Conservation (phyloP, 768 basidiomycete genomes). For the Trametes cingulata region DNA sequence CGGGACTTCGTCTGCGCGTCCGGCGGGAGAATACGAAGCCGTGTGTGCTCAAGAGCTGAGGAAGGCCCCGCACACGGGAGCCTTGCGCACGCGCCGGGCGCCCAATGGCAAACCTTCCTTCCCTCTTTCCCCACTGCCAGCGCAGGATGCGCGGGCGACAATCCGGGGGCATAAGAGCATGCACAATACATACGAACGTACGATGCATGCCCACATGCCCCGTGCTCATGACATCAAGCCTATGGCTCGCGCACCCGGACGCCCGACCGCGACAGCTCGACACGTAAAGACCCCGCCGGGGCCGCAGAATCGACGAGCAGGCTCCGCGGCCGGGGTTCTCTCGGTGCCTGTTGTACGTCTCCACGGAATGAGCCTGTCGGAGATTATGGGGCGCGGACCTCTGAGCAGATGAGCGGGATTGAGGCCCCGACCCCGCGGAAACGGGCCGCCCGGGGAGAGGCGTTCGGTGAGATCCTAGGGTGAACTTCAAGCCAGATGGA, state of each 20-base stretch:
- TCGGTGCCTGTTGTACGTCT: background rate
- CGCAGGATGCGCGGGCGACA: too few relatives aligned
- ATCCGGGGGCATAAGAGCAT: too few relatives aligned
- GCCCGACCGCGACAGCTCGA: background rate
- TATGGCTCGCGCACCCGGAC: background rate
- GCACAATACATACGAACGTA: too few relatives aligned
- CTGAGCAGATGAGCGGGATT: background rate
- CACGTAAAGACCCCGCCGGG: slow-evolving; percentile 12
- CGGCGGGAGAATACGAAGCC: too few relatives aligned
- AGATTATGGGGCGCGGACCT: background rate
- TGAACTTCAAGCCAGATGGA: background rate
- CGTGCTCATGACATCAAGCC: background rate
- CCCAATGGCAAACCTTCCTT: too few relatives aligned
- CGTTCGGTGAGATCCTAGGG: background rate
- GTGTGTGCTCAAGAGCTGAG: too few relatives aligned
- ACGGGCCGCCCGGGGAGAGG: background rate
- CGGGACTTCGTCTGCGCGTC: too few relatives aligned
- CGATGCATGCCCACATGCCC: background rate
- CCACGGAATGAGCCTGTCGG: background rate
- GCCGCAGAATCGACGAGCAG: slow-evolving; percentile 18
- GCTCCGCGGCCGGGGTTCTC: background rate
- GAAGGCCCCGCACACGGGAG: too few relatives aligned
- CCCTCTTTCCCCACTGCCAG: too few relatives aligned
- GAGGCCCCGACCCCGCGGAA: background rate
- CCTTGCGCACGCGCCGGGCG: too few relatives aligned